These are phyloP conservation scores for Kwoniella sp. DNA, from an alignment of 768 basidiomycete genomes.

Conservation along the genomic window DNA sequence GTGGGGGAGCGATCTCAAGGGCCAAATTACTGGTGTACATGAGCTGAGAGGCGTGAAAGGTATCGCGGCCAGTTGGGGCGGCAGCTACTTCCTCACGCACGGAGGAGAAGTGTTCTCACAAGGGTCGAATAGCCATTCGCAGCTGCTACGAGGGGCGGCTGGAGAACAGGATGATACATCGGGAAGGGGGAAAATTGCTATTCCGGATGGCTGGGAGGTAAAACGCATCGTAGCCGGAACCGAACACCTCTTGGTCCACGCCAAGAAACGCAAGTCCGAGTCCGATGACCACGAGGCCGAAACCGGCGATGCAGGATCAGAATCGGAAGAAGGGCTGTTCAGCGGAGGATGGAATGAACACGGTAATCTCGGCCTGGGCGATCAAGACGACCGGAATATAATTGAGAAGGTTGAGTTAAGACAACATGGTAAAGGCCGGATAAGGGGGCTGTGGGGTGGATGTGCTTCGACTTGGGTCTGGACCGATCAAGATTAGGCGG, in stretches of 20 bases:
- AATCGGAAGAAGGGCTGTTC: constrained; percentile 64
- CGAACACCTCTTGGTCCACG: constrained; percentile 72
- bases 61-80: constrained; percentile 42
- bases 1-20: constrained; percentile 73
- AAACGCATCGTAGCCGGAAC: constrained; percentile 70
- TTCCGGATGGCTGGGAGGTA: constrained; percentile 16
- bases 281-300: too few species aligned
- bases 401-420: constrained; percentile 59
- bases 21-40: constrained; percentile 62
- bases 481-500: constrained; percentile 22
- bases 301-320: constrained; percentile 18
- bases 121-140: constrained; percentile 47
- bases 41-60: constrained; percentile 1
- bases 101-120: constrained; percentile 26
- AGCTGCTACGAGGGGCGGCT: constrained; percentile 32
- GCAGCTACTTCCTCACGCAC: constrained; percentile 31
- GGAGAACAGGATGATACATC: too few species aligned
- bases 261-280: constrained; percentile 4
- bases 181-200: constrained; percentile 4
- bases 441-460: constrained; percentile 60
- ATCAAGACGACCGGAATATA: constrained; percentile 61
- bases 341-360: constrained; percentile 99
- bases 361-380: constrained; percentile 79
- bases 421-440: constrained; percentile 1
- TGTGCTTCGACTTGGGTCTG: constrained; percentile 63